Evolutionary conservation across 169 alveolate species (phyloP), one percentile per base, ranked within the genome.

Genomic region (Eimeria acervulina): DNA sequence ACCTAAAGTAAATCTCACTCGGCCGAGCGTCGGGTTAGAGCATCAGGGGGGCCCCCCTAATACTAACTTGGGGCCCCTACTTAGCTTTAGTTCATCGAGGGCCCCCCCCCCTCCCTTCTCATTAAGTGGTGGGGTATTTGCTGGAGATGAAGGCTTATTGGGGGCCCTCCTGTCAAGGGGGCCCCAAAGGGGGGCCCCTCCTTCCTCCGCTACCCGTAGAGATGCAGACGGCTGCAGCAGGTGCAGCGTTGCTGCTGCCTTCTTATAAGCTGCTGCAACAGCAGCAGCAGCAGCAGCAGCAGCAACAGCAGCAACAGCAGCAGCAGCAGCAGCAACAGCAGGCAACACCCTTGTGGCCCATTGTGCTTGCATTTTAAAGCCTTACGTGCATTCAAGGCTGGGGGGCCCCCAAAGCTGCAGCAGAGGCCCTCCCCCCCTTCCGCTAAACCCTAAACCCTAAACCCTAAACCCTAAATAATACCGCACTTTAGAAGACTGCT

Each of bases 141-240:
- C 15, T 5, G n/a, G 80, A n/a, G 23, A 31, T 19, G 52, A 36
- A 19, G 87, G 52, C 59, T n/a, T 76, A 21, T 15, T 68, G 87
- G 44, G 87, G 87, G 87, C 61, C 87, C 87, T 55, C 66, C 66
- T 55, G 26, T 55, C 66, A 55, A 55, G 66, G 26, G 66, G 66
- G 66, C 52, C 44, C 87, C 23, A 8, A 12, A 38, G 59, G 33
- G 31, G 87, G 55, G 44, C 74, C 74, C 74, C 74, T 63, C 74
- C 87, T 10, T 7, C 87, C n/a, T 7, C 87, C 8, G 28, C 44
- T 3, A 3, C 55, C 21, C 5, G 59, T 12, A 76, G 59, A 2
- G 87, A 40, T 12, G 38, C 55, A 38, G 52, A 26, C 59, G 6
- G 87, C 87, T 42, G 61, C 55, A 36, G 40, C 47, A 55, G 66